Conservation (phyloP, 495 filamentous ascomycete genomes). For the Penicillium parvum region DNA sequence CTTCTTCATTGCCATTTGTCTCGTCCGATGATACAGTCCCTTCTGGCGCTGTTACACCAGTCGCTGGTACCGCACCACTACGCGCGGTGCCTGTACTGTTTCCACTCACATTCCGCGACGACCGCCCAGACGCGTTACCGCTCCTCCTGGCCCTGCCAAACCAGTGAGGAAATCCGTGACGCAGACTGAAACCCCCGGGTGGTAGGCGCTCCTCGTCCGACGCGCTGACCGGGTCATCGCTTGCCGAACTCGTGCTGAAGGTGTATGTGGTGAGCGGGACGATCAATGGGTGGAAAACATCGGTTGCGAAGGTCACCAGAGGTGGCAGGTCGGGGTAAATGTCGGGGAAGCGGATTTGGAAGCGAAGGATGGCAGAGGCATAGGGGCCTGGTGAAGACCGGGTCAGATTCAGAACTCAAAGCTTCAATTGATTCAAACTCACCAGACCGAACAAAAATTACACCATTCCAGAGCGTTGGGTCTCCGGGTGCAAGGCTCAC, state of each 20-base stretch:
- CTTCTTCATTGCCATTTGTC: conserved; percentile 7
- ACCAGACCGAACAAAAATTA: conserved; percentile 88
- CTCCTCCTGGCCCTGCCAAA: conserved; percentile 53
- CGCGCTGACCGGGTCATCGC: conserved; percentile 67
- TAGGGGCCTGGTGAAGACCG: conserved; percentile 65
- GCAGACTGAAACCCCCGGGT: conserved; percentile 80
- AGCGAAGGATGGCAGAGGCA: conserved; percentile 79
- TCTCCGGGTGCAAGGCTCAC: conserved; percentile 78
- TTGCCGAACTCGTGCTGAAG: conserved; percentile 70
- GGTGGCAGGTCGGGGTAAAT: conserved; percentile 77
- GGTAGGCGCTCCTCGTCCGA: conserved; percentile 76
- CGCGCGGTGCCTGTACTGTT: conserved; percentile 5
- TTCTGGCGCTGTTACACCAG: background rate
- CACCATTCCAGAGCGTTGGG: conserved; percentile 77
- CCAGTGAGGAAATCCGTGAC: conserved; percentile 88
- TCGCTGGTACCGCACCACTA: background rate
- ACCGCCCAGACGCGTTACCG: conserved; percentile 23
- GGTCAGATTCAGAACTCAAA: background rate
- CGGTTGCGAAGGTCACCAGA: conserved; percentile 78
- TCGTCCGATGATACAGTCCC: background rate
- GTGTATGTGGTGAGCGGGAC: conserved; percentile 87
- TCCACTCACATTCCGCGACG: conserved; percentile 38
- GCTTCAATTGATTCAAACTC: conserved; percentile 14
- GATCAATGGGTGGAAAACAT: conserved; percentile 92
- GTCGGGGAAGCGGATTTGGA: conserved; percentile 81